phyloP scores from a whole-genome alignment of 768 basidiomycete genomes.

The Nevesoporus exiguus region DNA sequence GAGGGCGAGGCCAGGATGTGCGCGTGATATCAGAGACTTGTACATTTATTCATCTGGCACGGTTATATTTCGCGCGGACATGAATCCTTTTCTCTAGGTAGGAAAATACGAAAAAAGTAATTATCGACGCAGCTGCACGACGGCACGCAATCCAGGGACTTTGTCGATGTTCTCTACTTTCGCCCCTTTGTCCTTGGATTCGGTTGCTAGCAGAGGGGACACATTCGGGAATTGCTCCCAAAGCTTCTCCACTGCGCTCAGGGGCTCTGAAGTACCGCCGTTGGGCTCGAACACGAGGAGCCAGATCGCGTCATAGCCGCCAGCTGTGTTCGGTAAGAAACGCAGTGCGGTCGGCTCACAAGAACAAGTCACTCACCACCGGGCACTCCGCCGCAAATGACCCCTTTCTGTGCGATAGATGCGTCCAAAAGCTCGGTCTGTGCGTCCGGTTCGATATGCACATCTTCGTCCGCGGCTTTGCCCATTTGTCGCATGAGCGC shows the following conservation, averaged over 20 bases:
- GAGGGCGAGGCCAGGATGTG: conserved; percentile 74
- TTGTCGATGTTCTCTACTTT: conserved; percentile 57
- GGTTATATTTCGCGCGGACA: conserved; percentile 5
- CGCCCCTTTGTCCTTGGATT: conserved; percentile 65
- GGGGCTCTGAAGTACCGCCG: conserved; percentile 46
- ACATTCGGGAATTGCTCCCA: conserved; percentile 65
- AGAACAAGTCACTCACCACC: conserved; percentile 60
- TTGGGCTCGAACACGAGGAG: conserved; percentile 72
- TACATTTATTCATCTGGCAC: conserved; percentile 23
- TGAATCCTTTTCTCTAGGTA: conserved; percentile 8
- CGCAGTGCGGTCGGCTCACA: neutral
- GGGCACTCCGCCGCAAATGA: conserved; percentile 93
- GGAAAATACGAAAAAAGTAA: neutral
- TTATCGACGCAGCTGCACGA: conserved; percentile 29
- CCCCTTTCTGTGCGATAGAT: conserved; percentile 74
- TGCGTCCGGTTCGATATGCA: conserved; percentile 87
- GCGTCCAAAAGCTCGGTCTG: conserved; percentile 82
- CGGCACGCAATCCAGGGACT: conserved; percentile 52
- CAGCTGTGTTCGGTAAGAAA: conserved; percentile 51
- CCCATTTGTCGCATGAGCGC: conserved; percentile 85
- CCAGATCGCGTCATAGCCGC: conserved; percentile 97
- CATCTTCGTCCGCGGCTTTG: conserved; percentile 47
- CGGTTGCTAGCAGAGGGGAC: conserved; percentile 66
- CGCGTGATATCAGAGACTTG: conserved; percentile 37
- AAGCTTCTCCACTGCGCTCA: conserved; percentile 59